phyloP scores from a whole-genome alignment of 2,329 filamentous ascomycete species.

The Cladosporium sp. region DNA sequence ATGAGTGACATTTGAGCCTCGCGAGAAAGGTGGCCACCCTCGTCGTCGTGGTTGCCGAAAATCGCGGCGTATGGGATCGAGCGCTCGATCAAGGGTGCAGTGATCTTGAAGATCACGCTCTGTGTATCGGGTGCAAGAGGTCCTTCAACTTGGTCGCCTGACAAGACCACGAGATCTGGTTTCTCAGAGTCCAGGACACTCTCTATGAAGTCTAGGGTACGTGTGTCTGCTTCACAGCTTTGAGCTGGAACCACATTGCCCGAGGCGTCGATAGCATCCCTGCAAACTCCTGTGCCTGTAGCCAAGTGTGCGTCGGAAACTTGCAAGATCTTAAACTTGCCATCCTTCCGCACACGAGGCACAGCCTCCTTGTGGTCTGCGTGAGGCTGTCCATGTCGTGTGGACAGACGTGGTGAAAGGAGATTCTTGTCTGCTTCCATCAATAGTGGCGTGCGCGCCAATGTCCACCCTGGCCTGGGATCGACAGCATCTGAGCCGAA shows the following conservation, averaged over 20 bases:
- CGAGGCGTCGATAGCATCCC: slow-evolving; percentile 66
- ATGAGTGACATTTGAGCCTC: slow-evolving; percentile 78
- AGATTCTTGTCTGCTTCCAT: slow-evolving; percentile 60
- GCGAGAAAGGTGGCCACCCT: slow-evolving; percentile 64
- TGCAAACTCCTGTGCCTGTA: slow-evolving; percentile 79
- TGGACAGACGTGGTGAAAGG: slow-evolving; percentile 69
- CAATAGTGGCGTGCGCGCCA: slow-evolving; percentile 69
- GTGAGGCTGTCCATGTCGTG: slow-evolving; percentile 66
- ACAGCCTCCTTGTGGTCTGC: slow-evolving; percentile 56
- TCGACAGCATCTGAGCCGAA: slow-evolving; percentile 91
- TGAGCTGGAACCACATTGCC: slow-evolving; percentile 36
- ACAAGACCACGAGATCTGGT: slow-evolving; percentile 86
- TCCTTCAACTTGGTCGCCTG: slow-evolving; percentile 92
- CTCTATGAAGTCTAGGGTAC: slow-evolving; percentile 84
- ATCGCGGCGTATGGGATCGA: slow-evolving; percentile 91
- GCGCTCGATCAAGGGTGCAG: slow-evolving; percentile 75
- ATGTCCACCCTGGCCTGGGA: slow-evolving; percentile 77
- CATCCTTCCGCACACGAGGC: slow-evolving; percentile 78
- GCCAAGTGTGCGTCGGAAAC: slow-evolving; percentile 90
- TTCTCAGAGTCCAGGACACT: slow-evolving; percentile 86
- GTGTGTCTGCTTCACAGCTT: slow-evolving; percentile 79
- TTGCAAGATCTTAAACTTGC: slow-evolving; percentile 96
- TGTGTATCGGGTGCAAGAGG: slow-evolving; percentile 88
- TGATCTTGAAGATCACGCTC: slow-evolving; percentile 90
- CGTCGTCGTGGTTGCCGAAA: slow-evolving; percentile 97